A percentile compares a stretch with the other conserved stretches of the same genome.
Evolutionary conservation across 441 rosid genomes (phyloP).

Genomic region (Adansonia grandidieri): DNA sequence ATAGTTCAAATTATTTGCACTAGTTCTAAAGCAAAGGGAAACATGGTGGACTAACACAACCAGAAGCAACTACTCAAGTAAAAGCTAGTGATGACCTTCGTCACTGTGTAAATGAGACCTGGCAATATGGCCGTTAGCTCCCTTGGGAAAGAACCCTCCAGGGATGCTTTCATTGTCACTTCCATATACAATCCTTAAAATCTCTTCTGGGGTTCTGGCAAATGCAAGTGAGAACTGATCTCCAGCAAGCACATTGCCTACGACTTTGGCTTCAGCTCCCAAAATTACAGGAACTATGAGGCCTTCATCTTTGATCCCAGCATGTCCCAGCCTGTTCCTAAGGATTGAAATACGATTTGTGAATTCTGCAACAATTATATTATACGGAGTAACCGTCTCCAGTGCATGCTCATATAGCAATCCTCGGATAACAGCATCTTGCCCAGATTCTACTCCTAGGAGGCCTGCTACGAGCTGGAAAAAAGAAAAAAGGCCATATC

Average conservation of each 20-base stretch:
- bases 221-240: slow-evolving; percentile 52
- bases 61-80: too few relatives aligned
- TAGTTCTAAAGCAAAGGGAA: not conserved
- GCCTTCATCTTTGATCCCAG: slow-evolving; percentile 73
- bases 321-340: slow-evolving; percentile 62
- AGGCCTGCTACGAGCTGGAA: slow-evolving; percentile 80
- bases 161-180: slow-evolving; percentile 62
- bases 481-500: not conserved
- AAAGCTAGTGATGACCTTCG: too few relatives aligned
- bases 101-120: slow-evolving; percentile 39
- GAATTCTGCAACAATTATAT: slow-evolving; percentile 62
- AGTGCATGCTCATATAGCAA: slow-evolving; percentile 50
- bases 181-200: slow-evolving; percentile 73
- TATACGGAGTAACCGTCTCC: slow-evolving; percentile 54
- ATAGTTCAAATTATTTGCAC: not conserved
- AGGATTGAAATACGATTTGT: slow-evolving; percentile 56
- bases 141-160: slow-evolving; percentile 81
- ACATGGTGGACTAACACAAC: not conserved
- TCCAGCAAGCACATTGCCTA: slow-evolving; percentile 72
- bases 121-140: slow-evolving; percentile 71
- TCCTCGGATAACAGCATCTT: slow-evolving; percentile 76
- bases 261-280: slow-evolving; percentile 58
- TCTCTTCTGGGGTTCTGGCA: slow-evolving; percentile 67
- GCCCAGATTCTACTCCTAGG: slow-evolving; percentile 81
- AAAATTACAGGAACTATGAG: slow-evolving; percentile 39